Evolutionary conservation across 2,329 filamentous ascomycete species (phyloP).

Genomic region (Rhynchosporium graminicola): DNA sequence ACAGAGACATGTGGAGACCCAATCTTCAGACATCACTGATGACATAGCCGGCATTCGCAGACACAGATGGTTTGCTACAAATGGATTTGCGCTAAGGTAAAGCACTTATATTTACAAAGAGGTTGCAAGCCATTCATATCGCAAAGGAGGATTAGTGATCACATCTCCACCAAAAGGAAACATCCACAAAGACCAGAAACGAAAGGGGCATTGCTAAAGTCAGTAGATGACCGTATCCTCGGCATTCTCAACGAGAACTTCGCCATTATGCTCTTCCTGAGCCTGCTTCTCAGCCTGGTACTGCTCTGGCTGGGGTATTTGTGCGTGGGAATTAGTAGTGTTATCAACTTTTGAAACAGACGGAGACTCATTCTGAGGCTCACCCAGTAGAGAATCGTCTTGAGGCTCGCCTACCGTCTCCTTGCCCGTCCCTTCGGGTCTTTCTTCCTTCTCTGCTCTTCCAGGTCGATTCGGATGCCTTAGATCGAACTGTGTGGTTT

Average conservation of each 20-base stretch:
- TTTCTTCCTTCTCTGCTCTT: slow-evolving; percentile 31
- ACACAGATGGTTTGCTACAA: neutral
- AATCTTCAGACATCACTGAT: neutral
- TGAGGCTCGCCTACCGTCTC: slow-evolving; percentile 49
- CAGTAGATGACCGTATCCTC: slow-evolving; percentile 93
- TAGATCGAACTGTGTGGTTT: slow-evolving; percentile 63
- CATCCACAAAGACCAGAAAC: neutral
- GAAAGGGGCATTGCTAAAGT: slow-evolving; percentile 31
- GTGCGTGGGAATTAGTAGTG: slow-evolving; percentile 43
- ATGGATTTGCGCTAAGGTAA: neutral
- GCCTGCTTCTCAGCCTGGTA: slow-evolving; percentile 45
- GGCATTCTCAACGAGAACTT: slow-evolving; percentile 79
- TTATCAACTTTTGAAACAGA: slow-evolving; percentile 41
- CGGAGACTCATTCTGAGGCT: slow-evolving; percentile 46
- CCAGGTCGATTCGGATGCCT: slow-evolving; percentile 41
- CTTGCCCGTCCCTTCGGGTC: slow-evolving; percentile 39
- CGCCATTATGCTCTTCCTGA: slow-evolving; percentile 68
- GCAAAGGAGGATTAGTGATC: neutral
- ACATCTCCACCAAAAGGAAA: neutral
- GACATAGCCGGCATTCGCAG: neutral
- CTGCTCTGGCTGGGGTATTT: slow-evolving; percentile 35
- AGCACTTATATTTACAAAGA: slow-evolving; percentile 13
- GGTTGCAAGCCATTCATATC: neutral
- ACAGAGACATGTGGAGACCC: neutral
- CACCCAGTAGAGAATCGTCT: slow-evolving; percentile 46